Base-by-base conservation (phyloP, 768 basidiomycete species). In the Trametes maxima region DNA sequence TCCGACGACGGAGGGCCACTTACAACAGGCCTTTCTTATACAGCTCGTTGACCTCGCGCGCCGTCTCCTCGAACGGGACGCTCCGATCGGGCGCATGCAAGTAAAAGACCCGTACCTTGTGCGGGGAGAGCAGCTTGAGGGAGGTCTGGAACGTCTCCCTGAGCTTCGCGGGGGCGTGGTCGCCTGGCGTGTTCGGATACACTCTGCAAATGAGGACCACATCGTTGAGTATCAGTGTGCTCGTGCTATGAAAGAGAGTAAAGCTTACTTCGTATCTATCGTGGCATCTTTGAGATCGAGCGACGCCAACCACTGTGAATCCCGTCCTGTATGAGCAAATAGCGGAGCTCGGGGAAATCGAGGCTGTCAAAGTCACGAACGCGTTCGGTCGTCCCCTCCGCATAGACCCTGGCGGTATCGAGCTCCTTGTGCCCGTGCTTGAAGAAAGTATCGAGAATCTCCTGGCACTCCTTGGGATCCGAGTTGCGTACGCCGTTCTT, bases 31-130 rank as follows among this genome's bases (percentile, higher is more conserved):
- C 86, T 61, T 85, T 79, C 45, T 81, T 78, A 67, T 87, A 77
- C 13, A 87, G 72, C 47, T 82, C 79, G 47, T 87, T 77, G 2
- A 86, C 74, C 14, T 79, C 82, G 28, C 79, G 79, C 24, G 83
- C 63, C 0, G 86, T 88, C 7, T 82, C 77, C 65, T 84, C 82
- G 56, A 82, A 86, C 0, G 85, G 81, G 3, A 84, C 80, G 14
- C 75, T 79, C 24, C 82, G 77, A 67, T 88, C 85, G 0, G 86
- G 87, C 12, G 78, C 82, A 60, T 88, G 86, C 33, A 88, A 73
- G 62, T 87, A 87, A 71, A 83, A 77, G 17, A 80, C 79, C 5
- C 80, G 76, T 19, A 75, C 77, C 57, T 77, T 86, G 70, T 79
- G 70, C 5, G 77, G 74, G 36, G 78, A 75, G 17, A 87, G 73